Conservation (phyloP, 2,329 filamentous ascomycete species). For the Trichocomaceae sp. region DNA sequence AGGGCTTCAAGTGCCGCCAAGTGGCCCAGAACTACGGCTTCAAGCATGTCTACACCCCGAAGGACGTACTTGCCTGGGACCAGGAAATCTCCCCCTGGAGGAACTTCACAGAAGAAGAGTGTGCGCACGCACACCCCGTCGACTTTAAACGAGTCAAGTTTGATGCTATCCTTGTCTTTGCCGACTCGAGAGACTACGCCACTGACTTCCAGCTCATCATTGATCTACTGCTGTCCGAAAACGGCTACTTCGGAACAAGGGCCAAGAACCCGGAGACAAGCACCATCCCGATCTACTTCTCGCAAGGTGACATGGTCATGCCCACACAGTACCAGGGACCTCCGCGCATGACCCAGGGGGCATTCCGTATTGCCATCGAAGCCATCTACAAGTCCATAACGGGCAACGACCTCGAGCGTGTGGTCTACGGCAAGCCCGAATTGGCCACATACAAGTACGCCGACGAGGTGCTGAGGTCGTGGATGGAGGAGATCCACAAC, state of each 20-base stretch:
- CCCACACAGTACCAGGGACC: slow-evolving; percentile 56
- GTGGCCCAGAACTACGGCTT: slow-evolving; percentile 69
- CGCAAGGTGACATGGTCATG: slow-evolving; percentile 59
- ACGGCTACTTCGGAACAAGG: slow-evolving; percentile 59
- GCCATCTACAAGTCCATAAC: slow-evolving; percentile 59
- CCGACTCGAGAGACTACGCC: slow-evolving; percentile 66
- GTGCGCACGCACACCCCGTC: slow-evolving; percentile 58
- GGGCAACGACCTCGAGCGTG: slow-evolving; percentile 64
- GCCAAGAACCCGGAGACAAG: slow-evolving; percentile 59
- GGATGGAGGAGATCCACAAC: slow-evolving; percentile 71
- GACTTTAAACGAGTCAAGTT: slow-evolving; percentile 68
- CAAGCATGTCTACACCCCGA: slow-evolving; percentile 65
- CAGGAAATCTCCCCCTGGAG: slow-evolving; percentile 63
- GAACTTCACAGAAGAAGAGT: slow-evolving; percentile 61
- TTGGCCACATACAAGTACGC: slow-evolving; percentile 72
- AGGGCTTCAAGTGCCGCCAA: slow-evolving; percentile 67
- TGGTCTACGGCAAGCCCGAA: slow-evolving; percentile 70
- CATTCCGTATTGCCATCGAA: slow-evolving; percentile 68
- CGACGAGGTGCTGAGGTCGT: slow-evolving; percentile 63
- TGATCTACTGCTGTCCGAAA: slow-evolving; percentile 62
- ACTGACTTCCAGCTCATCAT: slow-evolving; percentile 73
- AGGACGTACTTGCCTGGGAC: slow-evolving; percentile 67
- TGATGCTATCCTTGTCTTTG: slow-evolving; percentile 68
- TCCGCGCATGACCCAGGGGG: slow-evolving; percentile 65
- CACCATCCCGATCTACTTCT: slow-evolving; percentile 70